Evolutionary conservation across 1,139 yeast species (phyloP), one percentile per base, ranked within the genome.

Genomic region (Ashbya aceris): DNA sequence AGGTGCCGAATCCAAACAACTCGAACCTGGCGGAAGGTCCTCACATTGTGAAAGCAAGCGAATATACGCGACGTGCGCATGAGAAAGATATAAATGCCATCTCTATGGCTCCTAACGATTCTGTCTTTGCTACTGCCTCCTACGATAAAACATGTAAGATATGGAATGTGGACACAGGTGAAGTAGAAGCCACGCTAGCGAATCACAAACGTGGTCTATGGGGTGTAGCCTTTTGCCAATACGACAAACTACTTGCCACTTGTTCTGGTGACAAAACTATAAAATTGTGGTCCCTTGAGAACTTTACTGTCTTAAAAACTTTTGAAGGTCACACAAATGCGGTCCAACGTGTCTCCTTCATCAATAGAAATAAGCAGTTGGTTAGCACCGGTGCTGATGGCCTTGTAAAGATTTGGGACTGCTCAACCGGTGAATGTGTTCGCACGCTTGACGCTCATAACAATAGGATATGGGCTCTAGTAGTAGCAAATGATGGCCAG

Each of bases 161-260:
- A 4, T 93, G 97, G 97, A 80, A 83, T 55, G 58, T 77, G 30
- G 82, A 77, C 34, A 67, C 76, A 10, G 97, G 98, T 42, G 96
- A 91, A 62, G 76, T 83, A 3, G 67, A 83, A 11, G 96, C 95
- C 6, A 73, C 91, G 4, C 68, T 93, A 48, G 76, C 79, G 48
- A 96, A 96, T 17, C 98, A 93, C 62, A 82, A 80, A 61, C 76
- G 98, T 56, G 97, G 98, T 10, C 75, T 91, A 39, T 93, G 97
- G 95, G 93, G 86, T 56, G 79, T 87, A 31, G 73, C 75, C 49
- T 91, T 91, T 61, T 83, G 86, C 55, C 79, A 77, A 38, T 83
- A 71, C 60, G 96, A 85, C 55, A 82, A 85, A 61, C 64, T 79
- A 6, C 54, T 85, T 10, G 77, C 80, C 30, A 89, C 97, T 0